These are phyloP conservation scores for Aspergillus sp. DNA, from an alignment of 2,329 filamentous ascomycete genomes.

Conservation along the genomic window DNA sequence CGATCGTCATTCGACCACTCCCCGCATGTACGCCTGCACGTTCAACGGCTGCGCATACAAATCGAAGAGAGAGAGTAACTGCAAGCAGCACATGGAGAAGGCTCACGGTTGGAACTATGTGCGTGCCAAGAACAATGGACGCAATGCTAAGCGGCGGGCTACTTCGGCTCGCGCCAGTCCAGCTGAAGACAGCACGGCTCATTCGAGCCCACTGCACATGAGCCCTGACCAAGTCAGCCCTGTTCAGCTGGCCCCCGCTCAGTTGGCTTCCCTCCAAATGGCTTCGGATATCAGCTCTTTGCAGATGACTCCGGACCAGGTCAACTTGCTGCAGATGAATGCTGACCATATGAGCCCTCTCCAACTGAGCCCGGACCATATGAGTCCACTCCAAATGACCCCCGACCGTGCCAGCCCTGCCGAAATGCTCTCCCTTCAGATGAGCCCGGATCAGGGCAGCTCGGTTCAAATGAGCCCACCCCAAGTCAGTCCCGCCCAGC, in stretches of 20 bases:
- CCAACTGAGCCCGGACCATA: background rate
- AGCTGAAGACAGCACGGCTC: slow-evolving; percentile 3
- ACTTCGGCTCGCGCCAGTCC: slow-evolving; percentile 10
- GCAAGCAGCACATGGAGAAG: slow-evolving; percentile 99
- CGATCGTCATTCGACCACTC: slow-evolving; percentile 85
- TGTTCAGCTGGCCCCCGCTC: slow-evolving; percentile 1
- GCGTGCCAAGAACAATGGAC: slow-evolving; percentile 88
- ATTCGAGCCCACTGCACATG: background rate
- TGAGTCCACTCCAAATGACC: slow-evolving; percentile 2
- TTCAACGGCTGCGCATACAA: slow-evolving; percentile 86
- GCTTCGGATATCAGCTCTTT: background rate
- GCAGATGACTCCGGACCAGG: background rate
- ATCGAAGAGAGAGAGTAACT: slow-evolving; percentile 94
- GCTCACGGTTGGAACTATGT: slow-evolving; percentile 88
- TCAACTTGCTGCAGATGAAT: slow-evolving; percentile 4
- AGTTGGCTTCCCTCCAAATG: slow-evolving; percentile 1
- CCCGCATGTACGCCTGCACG: slow-evolving; percentile 79
- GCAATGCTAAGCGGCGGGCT: slow-evolving; percentile 33
- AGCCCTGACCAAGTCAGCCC: slow-evolving; percentile 1
- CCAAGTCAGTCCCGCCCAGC: slow-evolving; percentile 3
- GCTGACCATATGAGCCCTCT: slow-evolving; percentile 5
- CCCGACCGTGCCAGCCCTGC: background rate
- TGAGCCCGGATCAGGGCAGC: slow-evolving; percentile 3
- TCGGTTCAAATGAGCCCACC: slow-evolving; percentile 2
- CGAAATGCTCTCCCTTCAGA: background rate